Base-by-base conservation (phyloP, 805 yeast genomes). In the Metschnikowia sp. region DNA sequence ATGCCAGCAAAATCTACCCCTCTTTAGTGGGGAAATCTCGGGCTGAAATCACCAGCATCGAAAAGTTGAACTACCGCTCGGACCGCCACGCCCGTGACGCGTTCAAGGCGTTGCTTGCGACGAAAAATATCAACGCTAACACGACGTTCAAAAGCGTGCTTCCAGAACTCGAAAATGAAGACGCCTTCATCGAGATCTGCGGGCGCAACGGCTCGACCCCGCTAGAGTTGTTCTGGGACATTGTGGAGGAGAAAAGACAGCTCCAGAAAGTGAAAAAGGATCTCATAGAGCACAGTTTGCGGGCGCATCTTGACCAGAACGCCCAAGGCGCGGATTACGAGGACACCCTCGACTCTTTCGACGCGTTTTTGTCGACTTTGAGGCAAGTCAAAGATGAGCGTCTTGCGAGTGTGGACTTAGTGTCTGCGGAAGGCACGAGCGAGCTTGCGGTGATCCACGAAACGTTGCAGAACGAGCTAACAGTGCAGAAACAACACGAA, bases 171-270 rank as follows among this genome's bases (percentile, higher is more conserved):
- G 79, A 79, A 49, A 76, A 78, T 31, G 85, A 84, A 50, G 71
- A 70, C 39, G 66, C 79, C 12, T 89, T 85, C 58, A 57, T 78
- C 12, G 79, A 75, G 19, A 52, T 89, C 33, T 73, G 89, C 47
- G 96, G 95, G 0, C 75, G 90, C 45, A 72, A 78, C 39, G 96
- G 96, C 0, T 88, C 96, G 0, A 76, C 82, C 1, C 85, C 96
- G 0, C 59, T 83, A 36, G 96, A 89, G 52, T 64, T 87, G 36
- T 89, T 85, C 61, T 78, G 88, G 79, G 96, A 90, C 61, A 57
- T 77, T 0, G 74, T 85, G 3, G 90, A 85, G 54, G 83, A 79
- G 47, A 82, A 80, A 55, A 74, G 76, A 32, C 77, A 82, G 45
- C 58, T 72, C 1, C 60, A 86, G 39, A 77, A 75, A 49, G 80